Conservation (phyloP, 2,329 filamentous ascomycete species). For the Hypoxylon sp. region DNA sequence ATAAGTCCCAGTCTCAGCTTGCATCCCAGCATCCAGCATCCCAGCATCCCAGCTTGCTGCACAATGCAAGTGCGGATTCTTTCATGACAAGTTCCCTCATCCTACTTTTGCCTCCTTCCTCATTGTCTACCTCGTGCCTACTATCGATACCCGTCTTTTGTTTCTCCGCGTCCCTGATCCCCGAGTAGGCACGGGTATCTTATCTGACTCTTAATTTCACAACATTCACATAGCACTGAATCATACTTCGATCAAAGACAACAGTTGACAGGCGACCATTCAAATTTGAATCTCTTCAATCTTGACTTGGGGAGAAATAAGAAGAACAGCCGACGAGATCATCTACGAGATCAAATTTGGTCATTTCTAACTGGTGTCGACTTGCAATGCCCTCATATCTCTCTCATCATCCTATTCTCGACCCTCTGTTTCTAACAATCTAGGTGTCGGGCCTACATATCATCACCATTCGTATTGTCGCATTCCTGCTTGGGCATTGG, state of each 20-base stretch:
- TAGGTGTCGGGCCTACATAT: not conserved
- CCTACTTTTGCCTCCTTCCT: not conserved
- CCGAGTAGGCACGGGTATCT: not conserved
- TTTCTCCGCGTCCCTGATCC: not conserved
- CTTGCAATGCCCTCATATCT: slow-evolving; percentile 16
- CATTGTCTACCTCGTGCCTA: not conserved
- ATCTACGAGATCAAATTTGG: not conserved
- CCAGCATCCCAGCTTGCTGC: not conserved
- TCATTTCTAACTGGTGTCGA: not conserved
- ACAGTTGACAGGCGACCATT: not conserved
- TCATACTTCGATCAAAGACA: not conserved
- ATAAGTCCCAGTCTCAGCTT: too few species aligned
- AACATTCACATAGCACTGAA: not conserved
- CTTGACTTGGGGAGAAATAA: not conserved
- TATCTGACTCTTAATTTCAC: not conserved
- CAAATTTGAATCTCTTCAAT: too few species aligned
- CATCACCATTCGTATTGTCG: not conserved
- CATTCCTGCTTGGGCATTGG: not conserved
- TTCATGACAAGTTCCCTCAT: slow-evolving; percentile 7
- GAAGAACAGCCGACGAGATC: not conserved
- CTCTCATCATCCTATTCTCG: not conserved
- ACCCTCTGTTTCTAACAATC: slow-evolving; percentile 2
- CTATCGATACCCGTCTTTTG: slow-evolving; percentile 1
- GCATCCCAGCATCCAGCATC: too few species aligned
- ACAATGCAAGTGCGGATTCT: not conserved